These are phyloP conservation scores for Linum usitatissimum DNA, from an alignment of 345 rosid species.

Conservation along the genomic window DNA sequence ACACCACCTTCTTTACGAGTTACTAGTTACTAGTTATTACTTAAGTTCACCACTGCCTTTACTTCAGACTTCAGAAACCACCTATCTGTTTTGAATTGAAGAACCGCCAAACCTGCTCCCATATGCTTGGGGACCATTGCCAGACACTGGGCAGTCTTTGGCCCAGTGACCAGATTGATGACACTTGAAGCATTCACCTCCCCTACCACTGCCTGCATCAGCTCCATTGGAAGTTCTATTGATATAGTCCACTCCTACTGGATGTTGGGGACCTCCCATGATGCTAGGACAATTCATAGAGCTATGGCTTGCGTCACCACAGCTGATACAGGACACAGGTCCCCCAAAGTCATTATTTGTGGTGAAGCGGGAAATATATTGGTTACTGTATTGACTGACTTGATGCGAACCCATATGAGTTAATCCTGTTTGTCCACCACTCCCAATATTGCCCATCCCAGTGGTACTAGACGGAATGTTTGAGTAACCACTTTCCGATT, in stretches of 20 bases:
- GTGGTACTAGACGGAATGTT: constrained; percentile 18
- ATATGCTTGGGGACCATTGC: constrained; percentile 29
- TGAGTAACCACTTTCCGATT: constrained; percentile 24
- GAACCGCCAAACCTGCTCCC: constrained; percentile 38
- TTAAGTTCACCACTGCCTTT: too few relatives aligned
- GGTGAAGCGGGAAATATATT: constrained; percentile 23
- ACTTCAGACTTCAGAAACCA: constrained; percentile 24
- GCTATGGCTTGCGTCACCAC: constrained; percentile 59
- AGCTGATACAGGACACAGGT: constrained; percentile 33
- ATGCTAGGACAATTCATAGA: constrained; percentile 61
- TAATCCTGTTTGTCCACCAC: constrained; percentile 22
- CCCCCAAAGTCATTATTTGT: constrained; percentile 12
- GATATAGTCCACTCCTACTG: constrained; percentile 24
- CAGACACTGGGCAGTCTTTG: constrained; percentile 43
- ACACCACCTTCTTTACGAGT: too few relatives aligned
- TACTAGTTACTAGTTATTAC: too few relatives aligned
- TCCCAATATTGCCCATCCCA: constrained; percentile 24
- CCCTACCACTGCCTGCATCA: constrained; percentile 21
- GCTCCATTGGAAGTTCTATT: constrained; percentile 24
- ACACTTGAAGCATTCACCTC: constrained; percentile 46
- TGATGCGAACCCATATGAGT: constrained; percentile 31
- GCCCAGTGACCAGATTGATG: constrained; percentile 63
- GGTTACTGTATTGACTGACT: constrained; percentile 40
- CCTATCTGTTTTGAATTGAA: constrained; percentile 37
- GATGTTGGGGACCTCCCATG: constrained; percentile 39